Percentiles rank a stretch among this genome's conserved stretches.
phyloP scores from a whole-genome alignment of 306 rosid species.

The Citrullus mucosospermus region DNA sequence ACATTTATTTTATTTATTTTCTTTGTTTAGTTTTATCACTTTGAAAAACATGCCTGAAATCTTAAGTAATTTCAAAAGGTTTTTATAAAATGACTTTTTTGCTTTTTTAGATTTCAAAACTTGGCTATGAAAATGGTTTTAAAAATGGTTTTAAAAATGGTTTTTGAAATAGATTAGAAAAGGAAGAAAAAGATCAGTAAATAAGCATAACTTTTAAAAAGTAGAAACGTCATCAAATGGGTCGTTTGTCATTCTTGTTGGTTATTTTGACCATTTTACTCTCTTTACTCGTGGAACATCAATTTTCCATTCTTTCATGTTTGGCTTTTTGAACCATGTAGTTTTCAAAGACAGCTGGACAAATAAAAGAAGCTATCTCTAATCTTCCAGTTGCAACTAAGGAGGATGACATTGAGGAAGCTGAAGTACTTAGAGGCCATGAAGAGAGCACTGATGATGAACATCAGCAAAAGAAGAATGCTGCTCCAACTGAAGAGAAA shows the following conservation, averaged over 20 bases:
- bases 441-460: constrained; percentile 19
- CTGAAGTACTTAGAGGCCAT: constrained; percentile 34
- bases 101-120: not conserved
- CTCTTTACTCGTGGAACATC: not conserved
- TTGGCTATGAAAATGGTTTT: not conserved
- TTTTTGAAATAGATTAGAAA: not conserved
- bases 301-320: constrained; percentile 7
- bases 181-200: not conserved
- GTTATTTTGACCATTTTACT: not conserved
- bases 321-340: constrained; percentile 13
- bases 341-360: constrained; percentile 82
- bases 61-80: not conserved
- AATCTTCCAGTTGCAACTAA: constrained; percentile 68
- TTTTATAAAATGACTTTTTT: not conserved
- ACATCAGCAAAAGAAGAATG: constrained; percentile 14
- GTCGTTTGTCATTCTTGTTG: not conserved
- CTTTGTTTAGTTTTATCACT: not conserved
- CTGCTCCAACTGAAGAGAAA: constrained; percentile 18
- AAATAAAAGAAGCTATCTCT: constrained; percentile 57
- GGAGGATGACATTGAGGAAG: constrained; percentile 70
- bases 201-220: not conserved
- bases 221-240: not conserved
- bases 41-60: not conserved
- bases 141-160: not conserved
- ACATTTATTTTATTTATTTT: not conserved